A percentile compares a stretch with the other conserved stretches of the same genome.
Conservation (phyloP, 768 basidiomycete genomes). For the Pulveroboletus sp. region DNA sequence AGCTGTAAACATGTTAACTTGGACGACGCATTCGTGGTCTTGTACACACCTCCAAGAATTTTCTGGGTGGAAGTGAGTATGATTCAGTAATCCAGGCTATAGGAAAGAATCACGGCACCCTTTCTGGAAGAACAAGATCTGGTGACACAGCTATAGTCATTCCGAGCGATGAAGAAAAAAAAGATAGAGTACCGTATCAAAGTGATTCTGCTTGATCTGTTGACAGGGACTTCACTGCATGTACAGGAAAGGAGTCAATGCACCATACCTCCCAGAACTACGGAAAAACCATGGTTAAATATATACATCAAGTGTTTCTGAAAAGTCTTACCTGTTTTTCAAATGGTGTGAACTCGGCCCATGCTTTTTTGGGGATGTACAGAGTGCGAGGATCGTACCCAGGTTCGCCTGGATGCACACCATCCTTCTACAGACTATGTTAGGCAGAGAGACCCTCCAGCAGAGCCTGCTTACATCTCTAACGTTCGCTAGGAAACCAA, state of each 20-base stretch:
- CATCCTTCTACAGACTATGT: slow-evolving; percentile 61
- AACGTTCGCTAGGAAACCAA: slow-evolving; percentile 65
- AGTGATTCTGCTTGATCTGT: slow-evolving; percentile 96
- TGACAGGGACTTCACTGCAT: slow-evolving; percentile 5
- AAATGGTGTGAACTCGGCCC: slow-evolving; percentile 88
- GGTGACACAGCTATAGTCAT: no score
- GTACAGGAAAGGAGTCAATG: background rate
- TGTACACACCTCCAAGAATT: slow-evolving; percentile 67
- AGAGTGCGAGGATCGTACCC: slow-evolving; percentile 91
- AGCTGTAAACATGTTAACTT: slow-evolving; percentile 36
- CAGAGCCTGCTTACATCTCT: slow-evolving; percentile 53
- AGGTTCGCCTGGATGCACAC: slow-evolving; percentile 68
- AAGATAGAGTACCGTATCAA: slow-evolving; percentile 66
- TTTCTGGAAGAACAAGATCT: slow-evolving; percentile 98
- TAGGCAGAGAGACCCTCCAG: background rate
- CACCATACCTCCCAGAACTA: slow-evolving; percentile 74
- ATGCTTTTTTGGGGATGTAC: slow-evolving; percentile 69
- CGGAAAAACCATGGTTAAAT: background rate
- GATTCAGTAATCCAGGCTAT: background rate
- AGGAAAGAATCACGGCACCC: slow-evolving; percentile 48
- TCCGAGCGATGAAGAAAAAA: background rate
- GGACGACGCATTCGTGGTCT: background rate
- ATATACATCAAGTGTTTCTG: background rate
- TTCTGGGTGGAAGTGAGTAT: slow-evolving; percentile 42
- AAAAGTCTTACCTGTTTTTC: slow-evolving; percentile 68